phyloP scores from a whole-genome alignment of 495 filamentous ascomycete species.

The Daldinia decipiens region DNA sequence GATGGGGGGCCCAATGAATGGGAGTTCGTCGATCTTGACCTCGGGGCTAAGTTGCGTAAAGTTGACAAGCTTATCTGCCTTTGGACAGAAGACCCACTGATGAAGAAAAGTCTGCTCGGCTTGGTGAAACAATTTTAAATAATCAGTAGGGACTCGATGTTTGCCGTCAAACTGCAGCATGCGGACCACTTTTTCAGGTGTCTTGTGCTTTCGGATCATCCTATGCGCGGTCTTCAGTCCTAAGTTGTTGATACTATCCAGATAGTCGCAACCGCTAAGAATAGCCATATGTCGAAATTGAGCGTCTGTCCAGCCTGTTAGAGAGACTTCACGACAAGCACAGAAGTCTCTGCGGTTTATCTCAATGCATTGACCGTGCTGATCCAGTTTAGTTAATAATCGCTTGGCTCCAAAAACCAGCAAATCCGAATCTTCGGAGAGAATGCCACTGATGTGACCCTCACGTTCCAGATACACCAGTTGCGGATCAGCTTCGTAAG shows the following conservation, averaged over 20 bases:
- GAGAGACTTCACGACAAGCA: conserved; percentile 83
- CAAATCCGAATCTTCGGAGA: conserved; percentile 97
- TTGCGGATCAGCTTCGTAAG: conserved; percentile 97
- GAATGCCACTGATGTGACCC: conserved; percentile 82
- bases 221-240: conserved; percentile 94
- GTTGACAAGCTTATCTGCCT: conserved; percentile 73
- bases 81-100: conserved; percentile 92
- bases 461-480: conserved; percentile 90
- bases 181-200: conserved; percentile 80
- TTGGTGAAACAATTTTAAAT: conserved; percentile 78
- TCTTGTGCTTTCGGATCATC: conserved; percentile 88
- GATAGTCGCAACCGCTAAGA: conserved; percentile 96
- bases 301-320: conserved; percentile 89
- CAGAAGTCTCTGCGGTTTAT: conserved; percentile 89
- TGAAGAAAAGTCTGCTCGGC: conserved; percentile 94
- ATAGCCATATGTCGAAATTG: conserved; percentile 98
- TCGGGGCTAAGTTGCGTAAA: conserved; percentile 70
- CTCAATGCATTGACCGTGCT: conserved; percentile 91
- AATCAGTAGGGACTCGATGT: conserved; percentile 78
- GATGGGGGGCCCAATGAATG: conserved; percentile 80
- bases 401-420: conserved; percentile 93
- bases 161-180: conserved; percentile 89
- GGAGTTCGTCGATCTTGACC: conserved; percentile 70
- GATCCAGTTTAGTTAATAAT: conserved; percentile 92
- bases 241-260: conserved; percentile 82